phyloP scores from a whole-genome alignment of 2,329 filamentous ascomycete genomes.

The Sphaerostilbella broomeana region DNA sequence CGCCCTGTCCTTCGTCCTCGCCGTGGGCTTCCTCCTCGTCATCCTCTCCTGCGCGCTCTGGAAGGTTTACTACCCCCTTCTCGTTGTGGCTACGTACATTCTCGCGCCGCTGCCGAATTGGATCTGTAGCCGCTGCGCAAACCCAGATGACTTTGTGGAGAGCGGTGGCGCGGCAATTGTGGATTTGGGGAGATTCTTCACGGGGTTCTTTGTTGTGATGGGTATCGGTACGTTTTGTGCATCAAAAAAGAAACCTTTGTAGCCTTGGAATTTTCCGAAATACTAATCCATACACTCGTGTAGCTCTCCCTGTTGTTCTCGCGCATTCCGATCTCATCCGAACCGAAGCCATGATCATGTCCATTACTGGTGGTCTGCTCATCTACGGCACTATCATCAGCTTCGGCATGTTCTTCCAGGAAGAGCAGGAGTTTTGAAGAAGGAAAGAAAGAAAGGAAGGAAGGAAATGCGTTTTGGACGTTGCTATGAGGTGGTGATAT shows the following conservation, averaged over 20 bases:
- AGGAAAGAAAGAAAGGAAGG: background rate
- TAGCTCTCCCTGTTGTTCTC: slow-evolving; percentile 75
- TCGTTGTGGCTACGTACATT: slow-evolving; percentile 94
- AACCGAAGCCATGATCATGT: slow-evolving; percentile 88
- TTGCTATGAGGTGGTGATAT: slow-evolving; percentile 2
- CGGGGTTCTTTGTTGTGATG: slow-evolving; percentile 95
- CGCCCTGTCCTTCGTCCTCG: slow-evolving; percentile 95
- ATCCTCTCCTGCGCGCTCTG: slow-evolving; percentile 96
- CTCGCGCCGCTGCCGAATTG: slow-evolving; percentile 93
- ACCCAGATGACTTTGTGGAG: slow-evolving; percentile 91
- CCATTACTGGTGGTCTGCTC: slow-evolving; percentile 79
- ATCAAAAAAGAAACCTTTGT: no score
- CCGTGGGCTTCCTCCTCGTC: slow-evolving; percentile 96
- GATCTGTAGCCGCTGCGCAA: slow-evolving; percentile 82
- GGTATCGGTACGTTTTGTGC: slow-evolving; percentile 69
- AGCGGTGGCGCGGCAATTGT: slow-evolving; percentile 77
- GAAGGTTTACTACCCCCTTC: slow-evolving; percentile 87
- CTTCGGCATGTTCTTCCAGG: slow-evolving; percentile 97
- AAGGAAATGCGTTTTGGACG: background rate
- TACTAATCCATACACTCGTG: no score
- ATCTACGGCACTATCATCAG: slow-evolving; percentile 98
- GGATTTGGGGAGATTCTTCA: slow-evolving; percentile 89
- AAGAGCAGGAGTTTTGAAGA: slow-evolving; percentile 85
- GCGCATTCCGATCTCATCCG: slow-evolving; percentile 81
- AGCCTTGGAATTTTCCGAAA: no score